Evolutionary conservation across 306 rosid genomes (phyloP).

Genomic region (Glycine soja): DNA sequence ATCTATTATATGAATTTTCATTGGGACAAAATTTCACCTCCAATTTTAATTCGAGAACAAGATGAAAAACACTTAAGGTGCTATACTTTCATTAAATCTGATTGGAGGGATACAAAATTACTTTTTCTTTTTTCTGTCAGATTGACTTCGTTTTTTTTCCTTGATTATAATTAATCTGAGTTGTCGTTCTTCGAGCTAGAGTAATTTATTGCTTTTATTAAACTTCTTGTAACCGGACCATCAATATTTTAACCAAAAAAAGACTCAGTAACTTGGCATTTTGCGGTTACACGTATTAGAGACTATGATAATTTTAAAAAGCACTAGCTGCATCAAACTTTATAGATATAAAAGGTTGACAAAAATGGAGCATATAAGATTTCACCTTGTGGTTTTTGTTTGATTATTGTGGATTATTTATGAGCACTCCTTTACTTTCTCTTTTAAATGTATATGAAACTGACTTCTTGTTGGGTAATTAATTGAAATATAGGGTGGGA

Average conservation of each 20-base stretch:
- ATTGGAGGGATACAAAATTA: not conserved
- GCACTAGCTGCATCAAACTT: not conserved
- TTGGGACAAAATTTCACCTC: not conserved
- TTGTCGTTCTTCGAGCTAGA: not conserved
- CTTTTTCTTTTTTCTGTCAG: not conserved
- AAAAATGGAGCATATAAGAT: slow-evolving; percentile 4
- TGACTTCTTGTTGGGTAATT: slow-evolving; percentile 16
- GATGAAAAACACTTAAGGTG: not conserved
- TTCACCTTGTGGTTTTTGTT: not conserved
- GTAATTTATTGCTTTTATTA: not conserved
- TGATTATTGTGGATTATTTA: not conserved
- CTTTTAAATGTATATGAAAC: not conserved
- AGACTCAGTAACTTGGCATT: not conserved
- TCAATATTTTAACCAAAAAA: not conserved
- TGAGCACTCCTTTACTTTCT: not conserved
- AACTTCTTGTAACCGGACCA: not conserved
- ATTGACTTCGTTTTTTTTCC: not conserved
- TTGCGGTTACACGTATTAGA: not conserved
- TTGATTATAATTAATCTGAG: not conserved
- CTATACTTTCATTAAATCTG: not conserved
- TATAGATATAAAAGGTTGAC: not conserved
- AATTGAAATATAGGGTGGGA: slow-evolving; percentile 65
- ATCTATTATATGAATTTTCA: slow-evolving; percentile 2
- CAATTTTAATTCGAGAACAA: not conserved
- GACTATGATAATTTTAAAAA: not conserved